phyloP scores from a whole-genome alignment of 2,329 filamentous ascomycete genomes.

The Arthrobotrys sphaeroides region DNA sequence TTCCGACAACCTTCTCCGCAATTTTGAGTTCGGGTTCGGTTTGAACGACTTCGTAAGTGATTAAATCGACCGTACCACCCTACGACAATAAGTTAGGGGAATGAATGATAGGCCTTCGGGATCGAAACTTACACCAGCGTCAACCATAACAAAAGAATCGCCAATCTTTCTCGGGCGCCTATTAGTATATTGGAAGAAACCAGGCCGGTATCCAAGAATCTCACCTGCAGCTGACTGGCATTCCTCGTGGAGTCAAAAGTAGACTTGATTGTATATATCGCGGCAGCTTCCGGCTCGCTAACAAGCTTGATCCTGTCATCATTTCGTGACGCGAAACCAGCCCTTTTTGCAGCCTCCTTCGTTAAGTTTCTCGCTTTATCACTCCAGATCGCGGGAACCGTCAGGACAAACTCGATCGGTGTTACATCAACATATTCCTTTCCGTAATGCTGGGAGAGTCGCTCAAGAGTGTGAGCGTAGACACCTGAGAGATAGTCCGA shows the following conservation, averaged over 20 bases:
- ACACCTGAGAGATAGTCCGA: conserved; percentile 66
- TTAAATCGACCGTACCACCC: conserved; percentile 62
- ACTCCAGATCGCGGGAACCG: conserved; percentile 70
- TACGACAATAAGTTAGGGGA: not conserved
- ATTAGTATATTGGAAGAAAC: not conserved
- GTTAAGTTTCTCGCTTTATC: conserved; percentile 67
- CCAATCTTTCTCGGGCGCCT: conserved; percentile 60
- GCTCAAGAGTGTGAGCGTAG: conserved; percentile 65
- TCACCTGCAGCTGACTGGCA: conserved; percentile 24
- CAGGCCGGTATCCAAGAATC: not conserved
- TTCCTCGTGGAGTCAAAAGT: conserved; percentile 40
- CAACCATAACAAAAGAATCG: conserved; percentile 67
- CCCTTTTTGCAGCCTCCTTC: conserved; percentile 61
- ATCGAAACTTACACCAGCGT: conserved; percentile 66
- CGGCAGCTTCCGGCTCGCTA: conserved; percentile 59
- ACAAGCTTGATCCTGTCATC: conserved; percentile 56
- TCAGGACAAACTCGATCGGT: conserved; percentile 67
- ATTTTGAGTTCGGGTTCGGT: conserved; percentile 74
- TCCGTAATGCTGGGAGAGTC: conserved; percentile 63
- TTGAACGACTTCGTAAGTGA: conserved; percentile 78
- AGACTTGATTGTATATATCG: conserved; percentile 58
- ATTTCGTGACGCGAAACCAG: conserved; percentile 55
- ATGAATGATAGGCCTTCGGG: not conserved
- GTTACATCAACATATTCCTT: conserved; percentile 63
- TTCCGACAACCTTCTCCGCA: conserved; percentile 82